Evolutionary conservation across 2,329 filamentous ascomycete genomes (phyloP).

Genomic region (Penicillium sp.): DNA sequence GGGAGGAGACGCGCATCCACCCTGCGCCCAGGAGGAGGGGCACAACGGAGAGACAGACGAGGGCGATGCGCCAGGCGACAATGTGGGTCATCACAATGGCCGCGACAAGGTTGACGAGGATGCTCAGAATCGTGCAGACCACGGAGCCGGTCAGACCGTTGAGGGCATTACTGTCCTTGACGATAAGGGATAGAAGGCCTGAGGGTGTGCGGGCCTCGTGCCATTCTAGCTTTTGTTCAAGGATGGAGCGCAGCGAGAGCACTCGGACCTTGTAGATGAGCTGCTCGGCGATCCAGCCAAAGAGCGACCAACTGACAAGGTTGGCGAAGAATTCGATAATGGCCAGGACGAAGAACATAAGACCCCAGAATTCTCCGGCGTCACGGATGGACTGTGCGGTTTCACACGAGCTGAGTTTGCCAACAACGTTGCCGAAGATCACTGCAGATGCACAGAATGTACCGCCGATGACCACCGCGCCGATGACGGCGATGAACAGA

Average conservation of each 20-base stretch:
- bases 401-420: slow-evolving; percentile 60
- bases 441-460: slow-evolving; percentile 44
- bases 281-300: slow-evolving; percentile 66
- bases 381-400: slow-evolving; percentile 50
- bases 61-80: slow-evolving; percentile 75
- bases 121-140: slow-evolving; percentile 70
- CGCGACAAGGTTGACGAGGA: slow-evolving; percentile 69
- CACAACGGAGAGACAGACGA: slow-evolving; percentile 71
- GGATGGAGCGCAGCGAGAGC: slow-evolving; percentile 67
- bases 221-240: slow-evolving; percentile 72
- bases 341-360: slow-evolving; percentile 66
- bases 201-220: slow-evolving; percentile 65
- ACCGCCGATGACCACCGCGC: slow-evolving; percentile 46
- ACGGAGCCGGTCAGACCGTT: slow-evolving; percentile 72
- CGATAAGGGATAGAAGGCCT: slow-evolving; percentile 68
- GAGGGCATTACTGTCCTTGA: slow-evolving; percentile 69
- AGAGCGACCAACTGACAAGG: slow-evolving; percentile 61
- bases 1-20: slow-evolving; percentile 68
- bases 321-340: slow-evolving; percentile 67
- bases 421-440: slow-evolving; percentile 65
- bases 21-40: slow-evolving; percentile 71
- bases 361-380: slow-evolving; percentile 58
- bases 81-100: slow-evolving; percentile 71
- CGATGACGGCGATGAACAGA: slow-evolving; percentile 47
- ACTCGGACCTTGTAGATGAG: slow-evolving; percentile 68